A percentile compares a stretch with the other conserved stretches of the same genome.
Conservation (phyloP, 352 stramenopile genomes). For the Ophiocytium majus region DNA sequence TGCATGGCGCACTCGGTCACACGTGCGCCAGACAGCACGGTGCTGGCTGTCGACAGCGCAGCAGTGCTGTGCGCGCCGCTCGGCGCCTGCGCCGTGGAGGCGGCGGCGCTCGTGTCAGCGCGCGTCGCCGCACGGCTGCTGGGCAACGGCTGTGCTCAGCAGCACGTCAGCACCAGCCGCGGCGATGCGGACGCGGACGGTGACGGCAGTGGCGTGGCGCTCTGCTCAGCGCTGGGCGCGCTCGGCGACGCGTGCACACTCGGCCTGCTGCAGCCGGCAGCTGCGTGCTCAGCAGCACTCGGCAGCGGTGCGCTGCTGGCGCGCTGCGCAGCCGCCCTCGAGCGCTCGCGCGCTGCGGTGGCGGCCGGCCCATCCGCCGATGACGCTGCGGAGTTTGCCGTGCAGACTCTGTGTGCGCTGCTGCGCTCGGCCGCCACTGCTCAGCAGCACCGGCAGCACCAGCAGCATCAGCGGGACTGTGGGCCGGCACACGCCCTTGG, state of each 20-base stretch:
- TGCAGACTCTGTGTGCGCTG: not conserved
- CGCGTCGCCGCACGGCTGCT: not conserved
- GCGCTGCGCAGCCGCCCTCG: not conserved
- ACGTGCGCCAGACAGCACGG: too few species aligned
- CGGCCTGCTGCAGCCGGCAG: not conserved
- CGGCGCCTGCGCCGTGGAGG: not conserved
- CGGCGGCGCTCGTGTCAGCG: not conserved
- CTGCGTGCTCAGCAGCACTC: not conserved
- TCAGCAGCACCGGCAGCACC: too few species aligned
- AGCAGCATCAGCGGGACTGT: not conserved
- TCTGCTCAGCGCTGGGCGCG: not conserved
- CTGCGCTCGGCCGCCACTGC: not conserved
- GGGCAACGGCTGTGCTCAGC: too few species aligned
- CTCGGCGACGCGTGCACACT: not conserved
- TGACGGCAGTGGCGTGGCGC: not conserved
- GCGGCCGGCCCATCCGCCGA: too few species aligned
- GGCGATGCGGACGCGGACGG: not conserved
- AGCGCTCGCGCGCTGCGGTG: too few species aligned
- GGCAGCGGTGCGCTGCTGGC: not conserved
- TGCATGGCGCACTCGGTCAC: not conserved
- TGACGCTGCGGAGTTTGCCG: not conserved
- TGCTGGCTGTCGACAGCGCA: too few species aligned
- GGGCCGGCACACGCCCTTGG: too few species aligned
- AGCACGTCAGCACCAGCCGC: too few species aligned
- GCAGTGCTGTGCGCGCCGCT: not conserved